These are phyloP conservation scores for Cudoniella acicularis DNA, from an alignment of 495 filamentous ascomycete species.

Conservation along the genomic window DNA sequence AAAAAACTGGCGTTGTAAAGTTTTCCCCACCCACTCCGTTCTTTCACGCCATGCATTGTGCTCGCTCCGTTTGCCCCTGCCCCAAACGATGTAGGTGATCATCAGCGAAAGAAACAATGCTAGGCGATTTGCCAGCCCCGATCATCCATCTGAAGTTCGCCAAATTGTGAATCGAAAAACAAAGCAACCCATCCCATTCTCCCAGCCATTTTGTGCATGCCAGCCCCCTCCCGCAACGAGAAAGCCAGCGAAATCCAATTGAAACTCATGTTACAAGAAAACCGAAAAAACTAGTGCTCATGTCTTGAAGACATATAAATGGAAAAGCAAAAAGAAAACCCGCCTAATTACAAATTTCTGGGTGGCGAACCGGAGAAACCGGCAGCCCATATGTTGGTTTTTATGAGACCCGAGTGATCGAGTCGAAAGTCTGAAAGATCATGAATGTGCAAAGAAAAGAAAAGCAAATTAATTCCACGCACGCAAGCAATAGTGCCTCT, in stretches of 20 bases:
- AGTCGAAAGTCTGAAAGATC: conserved; percentile 25
- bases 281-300: neutral
- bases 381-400: conserved; percentile 21
- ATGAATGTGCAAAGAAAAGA: conserved; percentile 18
- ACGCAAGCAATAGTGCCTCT: conserved; percentile 17
- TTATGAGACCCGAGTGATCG: conserved; percentile 18
- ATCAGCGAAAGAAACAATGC: neutral
- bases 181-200: conserved; percentile 16
- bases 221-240: conserved; percentile 11
- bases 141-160: conserved; percentile 2
- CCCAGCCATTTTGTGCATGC: conserved; percentile 23
- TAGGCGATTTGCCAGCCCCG: neutral
- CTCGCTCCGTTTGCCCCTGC: neutral
- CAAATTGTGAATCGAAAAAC: conserved; percentile 17
- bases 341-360: conserved; percentile 31
- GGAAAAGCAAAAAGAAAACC: conserved; percentile 19
- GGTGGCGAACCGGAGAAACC: conserved; percentile 24
- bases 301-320: conserved; percentile 10
- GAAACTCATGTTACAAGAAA: conserved; percentile 27
- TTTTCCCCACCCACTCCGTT: neutral
- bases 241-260: conserved; percentile 22
- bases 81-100: neutral
- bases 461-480: conserved; percentile 20
- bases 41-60: conserved; percentile 1
- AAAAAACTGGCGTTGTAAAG: neutral